phyloP scores from a whole-genome alignment of 2,329 filamentous ascomycete species.

The Cladosporium sp. region DNA sequence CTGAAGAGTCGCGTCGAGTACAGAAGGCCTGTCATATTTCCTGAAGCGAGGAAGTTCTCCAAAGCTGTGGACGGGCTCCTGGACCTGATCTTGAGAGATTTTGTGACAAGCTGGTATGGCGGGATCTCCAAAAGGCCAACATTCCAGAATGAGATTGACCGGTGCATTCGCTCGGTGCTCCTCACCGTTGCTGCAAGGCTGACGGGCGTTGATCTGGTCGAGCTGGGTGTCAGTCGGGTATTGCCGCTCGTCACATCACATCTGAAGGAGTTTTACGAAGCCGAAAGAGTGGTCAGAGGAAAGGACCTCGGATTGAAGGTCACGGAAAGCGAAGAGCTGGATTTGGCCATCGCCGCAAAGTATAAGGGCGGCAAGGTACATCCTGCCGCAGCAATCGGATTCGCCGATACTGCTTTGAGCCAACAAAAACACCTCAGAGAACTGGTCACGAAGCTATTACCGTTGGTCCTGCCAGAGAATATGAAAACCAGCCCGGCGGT shows the following conservation, averaged over 20 bases:
- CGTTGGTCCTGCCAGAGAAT: conserved; percentile 69
- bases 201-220: conserved; percentile 76
- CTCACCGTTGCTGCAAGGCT: conserved; percentile 70
- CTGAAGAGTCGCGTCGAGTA: conserved; percentile 68
- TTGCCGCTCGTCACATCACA: conserved; percentile 87
- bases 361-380: conserved; percentile 88
- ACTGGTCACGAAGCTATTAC: conserved; percentile 70
- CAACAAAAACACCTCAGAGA: conserved; percentile 88
- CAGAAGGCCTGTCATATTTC: conserved; percentile 67
- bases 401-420: conserved; percentile 77
- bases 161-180: conserved; percentile 71
- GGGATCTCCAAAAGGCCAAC: conserved; percentile 77
- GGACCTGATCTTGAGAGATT: conserved; percentile 75
- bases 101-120: conserved; percentile 84
- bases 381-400: conserved; percentile 76
- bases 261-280: conserved; percentile 85
- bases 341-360: conserved; percentile 92
- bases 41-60: conserved; percentile 74
- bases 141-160: conserved; percentile 86
- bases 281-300: conserved; percentile 82
- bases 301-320: conserved; percentile 84
- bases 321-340: conserved; percentile 94
- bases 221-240: conserved; percentile 75
- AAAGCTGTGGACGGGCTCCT: conserved; percentile 77
- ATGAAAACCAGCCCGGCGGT: conserved; percentile 80